Evolutionary conservation across 306 rosid genomes (phyloP).

Genomic region (Senna siamea): DNA sequence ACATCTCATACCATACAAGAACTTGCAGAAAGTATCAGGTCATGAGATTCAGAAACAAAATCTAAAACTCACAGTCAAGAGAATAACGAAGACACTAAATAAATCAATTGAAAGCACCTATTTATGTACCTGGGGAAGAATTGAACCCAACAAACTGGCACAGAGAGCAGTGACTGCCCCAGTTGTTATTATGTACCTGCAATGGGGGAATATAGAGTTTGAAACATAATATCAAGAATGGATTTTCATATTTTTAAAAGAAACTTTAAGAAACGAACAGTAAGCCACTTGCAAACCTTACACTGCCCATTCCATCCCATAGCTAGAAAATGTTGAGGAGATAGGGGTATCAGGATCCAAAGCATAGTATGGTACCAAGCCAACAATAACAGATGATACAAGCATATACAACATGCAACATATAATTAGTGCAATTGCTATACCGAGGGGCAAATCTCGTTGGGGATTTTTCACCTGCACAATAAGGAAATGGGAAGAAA

Average conservation of each 20-base stretch:
- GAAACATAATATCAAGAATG: slow-evolving; percentile 5
- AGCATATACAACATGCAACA: slow-evolving; percentile 73
- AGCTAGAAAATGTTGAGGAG: slow-evolving; percentile 63
- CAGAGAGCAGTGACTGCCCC: slow-evolving; percentile 87
- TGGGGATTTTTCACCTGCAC: slow-evolving; percentile 74
- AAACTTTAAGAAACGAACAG: slow-evolving; percentile 10
- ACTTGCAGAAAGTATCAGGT: slow-evolving; percentile 22
- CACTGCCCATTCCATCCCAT: slow-evolving; percentile 81
- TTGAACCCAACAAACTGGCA: slow-evolving; percentile 79
- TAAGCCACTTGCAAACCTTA: slow-evolving; percentile 51
- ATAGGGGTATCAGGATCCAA: slow-evolving; percentile 78
- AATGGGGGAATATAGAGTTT: slow-evolving; percentile 29
- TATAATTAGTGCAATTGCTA: slow-evolving; percentile 59
- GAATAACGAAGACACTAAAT: slow-evolving; percentile 22
- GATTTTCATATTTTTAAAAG: slow-evolving; percentile 8
- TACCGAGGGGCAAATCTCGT: slow-evolving; percentile 73
- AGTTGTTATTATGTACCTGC: slow-evolving; percentile 71
- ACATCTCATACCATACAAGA: neutral
- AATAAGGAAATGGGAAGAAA: slow-evolving; percentile 15
- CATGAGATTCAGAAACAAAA: slow-evolving; percentile 14
- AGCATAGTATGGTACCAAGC: slow-evolving; percentile 67
- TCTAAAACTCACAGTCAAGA: slow-evolving; percentile 25
- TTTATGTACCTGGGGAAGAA: slow-evolving; percentile 80
- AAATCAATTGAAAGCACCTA: slow-evolving; percentile 19
- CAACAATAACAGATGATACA: slow-evolving; percentile 67